phyloP scores from a whole-genome alignment of 257 asterid species.

The Thymus mandschuricus region DNA sequence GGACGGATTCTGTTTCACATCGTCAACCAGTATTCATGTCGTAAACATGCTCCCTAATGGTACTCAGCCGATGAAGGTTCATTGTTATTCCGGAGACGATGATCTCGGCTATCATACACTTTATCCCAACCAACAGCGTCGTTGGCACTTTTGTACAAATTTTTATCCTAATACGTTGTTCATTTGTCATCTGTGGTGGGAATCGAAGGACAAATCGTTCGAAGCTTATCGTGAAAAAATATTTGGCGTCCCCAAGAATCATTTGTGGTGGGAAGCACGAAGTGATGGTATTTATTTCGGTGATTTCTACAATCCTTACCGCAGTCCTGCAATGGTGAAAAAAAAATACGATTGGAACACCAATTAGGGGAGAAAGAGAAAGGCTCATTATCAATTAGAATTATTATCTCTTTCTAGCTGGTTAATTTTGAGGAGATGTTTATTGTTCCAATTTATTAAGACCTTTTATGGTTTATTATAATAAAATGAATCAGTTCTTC shows the following conservation, averaged over 20 bases:
- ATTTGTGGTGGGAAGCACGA: background rate
- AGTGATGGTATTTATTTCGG: slow-evolving; percentile 13
- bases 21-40: too few species aligned
- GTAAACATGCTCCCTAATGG: background rate
- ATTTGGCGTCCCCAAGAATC: background rate
- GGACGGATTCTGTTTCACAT: too few species aligned
- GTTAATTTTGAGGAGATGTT: too few species aligned
- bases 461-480: too few species aligned
- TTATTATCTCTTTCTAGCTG: too few species aligned
- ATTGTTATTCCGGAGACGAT: slow-evolving; percentile 13
- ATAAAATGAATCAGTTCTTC: too few species aligned
- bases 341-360: slow-evolving; percentile 5
- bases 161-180: background rate
- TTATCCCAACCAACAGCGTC: background rate
- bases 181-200: slow-evolving; percentile 18
- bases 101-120: slow-evolving; percentile 11
- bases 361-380: background rate
- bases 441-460: too few species aligned
- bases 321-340: too few species aligned
- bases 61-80: background rate
- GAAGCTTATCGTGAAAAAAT: background rate
- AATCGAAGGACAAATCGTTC: background rate
- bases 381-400: too few species aligned
- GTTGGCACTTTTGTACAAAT: slow-evolving; percentile 3
- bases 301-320: too few species aligned